Evolutionary conservation across 352 stramenopile genomes (phyloP), one percentile per base, ranked within the genome.

Genomic region (Phytophthora niederhauseri): DNA sequence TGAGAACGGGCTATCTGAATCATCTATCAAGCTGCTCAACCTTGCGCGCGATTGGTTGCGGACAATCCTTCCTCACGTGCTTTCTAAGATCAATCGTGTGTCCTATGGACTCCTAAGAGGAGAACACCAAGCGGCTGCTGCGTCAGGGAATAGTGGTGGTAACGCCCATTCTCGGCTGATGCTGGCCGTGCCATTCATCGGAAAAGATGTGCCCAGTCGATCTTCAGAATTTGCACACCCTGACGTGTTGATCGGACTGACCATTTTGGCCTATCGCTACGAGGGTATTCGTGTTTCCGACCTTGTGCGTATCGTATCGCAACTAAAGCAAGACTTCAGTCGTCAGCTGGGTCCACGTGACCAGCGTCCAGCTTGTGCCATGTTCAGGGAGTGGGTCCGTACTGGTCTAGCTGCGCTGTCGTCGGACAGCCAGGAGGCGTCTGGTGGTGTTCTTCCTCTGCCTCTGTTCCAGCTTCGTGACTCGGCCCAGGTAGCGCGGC

Each of bases 81-180:
- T 99, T 26, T 97, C 95, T 22, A 99, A 99, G 84, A 99, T 99
- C 67, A 98, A 99, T 70, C 91, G 98, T 62, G 98, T 99, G 15
- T 98, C 89, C 9, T 99, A 99, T 80, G 98, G 98, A 38, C 79
- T 99, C 1, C 76, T 99, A 17, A 77, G 90, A 76, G 73, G 79
- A 64, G 82, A 92, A 49, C 78, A 94, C 66, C 82, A 89, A 51
- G 41, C 76, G 2, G 69, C 77, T 53, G 71, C 80, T 4, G 65
- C 76, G 2, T 77, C 74, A 46, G 76, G 65, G 89, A 59, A 85
- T 82, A 70, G 67, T 80, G 76, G 70, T 67, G 90, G 90, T 2
- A 98, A 98, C 66, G 97, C 99, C 48, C 97, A 98, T n/a, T 98
- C 98, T 48, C 93, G 98, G 38, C 74, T 98, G 38, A 79, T 99